Evolutionary conservation across 768 basidiomycete species (phyloP).

Genomic region (Serendipita vermifera): DNA sequence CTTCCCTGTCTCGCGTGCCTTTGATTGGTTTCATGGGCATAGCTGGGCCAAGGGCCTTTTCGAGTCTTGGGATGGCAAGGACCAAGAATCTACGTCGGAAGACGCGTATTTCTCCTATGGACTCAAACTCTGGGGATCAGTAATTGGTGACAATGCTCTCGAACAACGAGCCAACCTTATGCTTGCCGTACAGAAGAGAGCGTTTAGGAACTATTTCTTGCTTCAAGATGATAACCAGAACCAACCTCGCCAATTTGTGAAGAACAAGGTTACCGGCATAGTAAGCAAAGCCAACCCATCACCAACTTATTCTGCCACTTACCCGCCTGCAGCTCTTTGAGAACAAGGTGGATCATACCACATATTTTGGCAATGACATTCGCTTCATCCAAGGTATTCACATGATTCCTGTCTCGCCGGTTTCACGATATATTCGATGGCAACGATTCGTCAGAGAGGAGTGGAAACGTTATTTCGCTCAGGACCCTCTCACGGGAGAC

Average conservation of each 20-base stretch:
- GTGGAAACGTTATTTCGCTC: slow-evolving; percentile 6
- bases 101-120: slow-evolving; percentile 11
- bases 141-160: not conserved
- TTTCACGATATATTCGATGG: not conserved
- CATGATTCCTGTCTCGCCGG: slow-evolving; percentile 10
- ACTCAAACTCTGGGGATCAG: not conserved
- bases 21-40: slow-evolving; percentile 12
- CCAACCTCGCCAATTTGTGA: slow-evolving; percentile 9
- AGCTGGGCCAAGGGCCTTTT: slow-evolving; percentile 12
- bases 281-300: not conserved
- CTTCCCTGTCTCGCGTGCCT: slow-evolving; percentile 10
- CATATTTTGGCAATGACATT: slow-evolving; percentile 9
- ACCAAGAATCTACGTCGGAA: slow-evolving; percentile 11
- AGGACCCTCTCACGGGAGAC: not conserved
- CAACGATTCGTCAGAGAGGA: slow-evolving; percentile 1
- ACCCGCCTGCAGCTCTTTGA: slow-evolving; percentile 7
- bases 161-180: not conserved
- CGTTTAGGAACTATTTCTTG: not conserved
- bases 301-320: not conserved
- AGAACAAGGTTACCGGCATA: slow-evolving; percentile 10
- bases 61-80: slow-evolving; percentile 11
- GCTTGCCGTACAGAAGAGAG: slow-evolving; percentile 8
- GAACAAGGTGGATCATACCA: slow-evolving; percentile 12
- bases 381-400: slow-evolving; percentile 12
- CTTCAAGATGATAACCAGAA: slow-evolving; percentile 4